Conservation (phyloP, 2,329 filamentous ascomycete genomes). For the Endothia cerciana region DNA sequence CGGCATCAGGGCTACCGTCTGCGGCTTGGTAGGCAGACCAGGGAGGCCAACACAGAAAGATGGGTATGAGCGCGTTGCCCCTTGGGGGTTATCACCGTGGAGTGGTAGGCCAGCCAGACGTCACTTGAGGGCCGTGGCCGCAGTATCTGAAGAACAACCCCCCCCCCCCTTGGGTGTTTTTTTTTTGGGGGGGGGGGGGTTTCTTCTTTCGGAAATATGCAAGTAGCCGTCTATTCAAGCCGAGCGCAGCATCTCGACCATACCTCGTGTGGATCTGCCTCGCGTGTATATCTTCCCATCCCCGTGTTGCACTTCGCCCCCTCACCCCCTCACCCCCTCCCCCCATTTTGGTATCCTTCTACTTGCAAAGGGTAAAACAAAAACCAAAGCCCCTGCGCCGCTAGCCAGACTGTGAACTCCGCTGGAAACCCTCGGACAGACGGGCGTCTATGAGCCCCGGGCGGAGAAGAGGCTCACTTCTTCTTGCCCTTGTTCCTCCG, state of each 20-base stretch:
- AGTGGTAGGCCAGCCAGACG: too few species aligned
- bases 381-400: background rate
- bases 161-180: background rate
- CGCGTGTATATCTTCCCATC: background rate
- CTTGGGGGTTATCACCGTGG: too few species aligned
- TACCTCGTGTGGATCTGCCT: background rate
- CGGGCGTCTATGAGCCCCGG: background rate
- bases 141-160: too few species aligned
- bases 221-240: background rate
- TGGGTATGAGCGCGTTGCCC: too few species aligned
- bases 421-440: background rate
- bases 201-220: too few species aligned
- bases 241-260: conserved; percentile 3
- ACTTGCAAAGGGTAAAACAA: background rate
- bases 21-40: too few species aligned
- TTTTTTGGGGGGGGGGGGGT: too few species aligned
- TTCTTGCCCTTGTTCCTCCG: conserved; percentile 57
- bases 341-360: background rate
- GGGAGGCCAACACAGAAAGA: too few species aligned
- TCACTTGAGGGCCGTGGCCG: too few species aligned
- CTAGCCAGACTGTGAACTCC: conserved; percentile 5
- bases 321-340: background rate
- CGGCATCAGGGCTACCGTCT: too few species aligned
- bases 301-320: background rate
- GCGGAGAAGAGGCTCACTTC: conserved; percentile 42